Percentiles rank a stretch among this genome's conserved stretches.
Conservation (phyloP, 306 rosid species). For the Vigna angularis region DNA sequence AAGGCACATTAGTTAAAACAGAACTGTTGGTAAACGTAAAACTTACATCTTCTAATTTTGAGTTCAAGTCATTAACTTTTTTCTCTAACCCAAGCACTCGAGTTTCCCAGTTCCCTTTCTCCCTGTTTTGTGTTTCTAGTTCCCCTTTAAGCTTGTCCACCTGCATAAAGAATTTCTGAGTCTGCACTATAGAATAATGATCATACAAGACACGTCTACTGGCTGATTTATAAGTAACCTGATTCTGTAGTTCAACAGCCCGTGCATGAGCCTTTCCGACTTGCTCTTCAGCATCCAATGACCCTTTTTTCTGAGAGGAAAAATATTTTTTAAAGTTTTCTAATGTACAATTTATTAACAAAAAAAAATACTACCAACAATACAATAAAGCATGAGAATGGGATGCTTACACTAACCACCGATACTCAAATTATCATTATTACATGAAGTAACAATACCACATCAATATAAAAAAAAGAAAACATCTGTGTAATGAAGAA, state of each 20-base stretch:
- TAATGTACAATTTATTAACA: background rate
- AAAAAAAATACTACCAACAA: slow-evolving; percentile 12
- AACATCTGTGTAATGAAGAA: background rate
- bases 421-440: background rate
- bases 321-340: slow-evolving; percentile 9
- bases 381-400: background rate
- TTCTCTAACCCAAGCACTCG: slow-evolving; percentile 64
- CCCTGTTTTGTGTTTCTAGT: slow-evolving; percentile 59
- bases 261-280: slow-evolving; percentile 89
- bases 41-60: slow-evolving; percentile 70
- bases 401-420: background rate
- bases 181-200: slow-evolving; percentile 21
- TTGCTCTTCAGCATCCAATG: slow-evolving; percentile 66
- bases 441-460: background rate
- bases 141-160: slow-evolving; percentile 67
- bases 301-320: slow-evolving; percentile 67
- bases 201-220: slow-evolving; percentile 21
- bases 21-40: slow-evolving; percentile 33
- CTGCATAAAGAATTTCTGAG: slow-evolving; percentile 52
- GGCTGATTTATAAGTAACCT: slow-evolving; percentile 60
- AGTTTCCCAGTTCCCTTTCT: slow-evolving; percentile 71
- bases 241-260: slow-evolving; percentile 80
- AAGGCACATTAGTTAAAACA: background rate
- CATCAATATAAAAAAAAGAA: background rate
- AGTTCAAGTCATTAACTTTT: slow-evolving; percentile 62